phyloP scores from a whole-genome alignment of 768 basidiomycete species.

The Boletus vinaceobasis region DNA sequence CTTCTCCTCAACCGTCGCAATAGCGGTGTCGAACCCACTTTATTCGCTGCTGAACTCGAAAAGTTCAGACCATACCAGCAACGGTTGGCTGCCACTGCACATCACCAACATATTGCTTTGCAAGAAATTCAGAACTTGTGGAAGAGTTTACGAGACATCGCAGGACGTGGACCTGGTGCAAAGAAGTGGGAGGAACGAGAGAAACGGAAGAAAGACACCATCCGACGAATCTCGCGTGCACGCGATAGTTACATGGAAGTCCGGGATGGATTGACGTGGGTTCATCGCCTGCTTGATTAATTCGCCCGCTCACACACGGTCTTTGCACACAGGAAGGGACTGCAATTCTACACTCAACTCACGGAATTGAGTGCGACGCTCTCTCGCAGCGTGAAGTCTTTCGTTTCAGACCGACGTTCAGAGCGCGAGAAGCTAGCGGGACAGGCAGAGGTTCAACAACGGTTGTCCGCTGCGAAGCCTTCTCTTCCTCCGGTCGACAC shows the following conservation, averaged over 20 bases:
- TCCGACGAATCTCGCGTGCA: slow-evolving; percentile 68
- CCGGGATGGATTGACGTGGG: slow-evolving; percentile 77
- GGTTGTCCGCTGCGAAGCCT: slow-evolving; percentile 45
- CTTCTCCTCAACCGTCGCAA: slow-evolving; percentile 89
- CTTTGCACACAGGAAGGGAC: slow-evolving; percentile 61
- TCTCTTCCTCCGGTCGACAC: slow-evolving; percentile 39
- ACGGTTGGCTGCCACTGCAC: slow-evolving; percentile 71
- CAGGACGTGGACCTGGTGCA: slow-evolving; percentile 73
- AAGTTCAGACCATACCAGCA: slow-evolving; percentile 93
- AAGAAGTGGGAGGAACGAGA: slow-evolving; percentile 82
- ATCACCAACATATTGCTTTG: slow-evolving; percentile 69
- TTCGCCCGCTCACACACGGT: slow-evolving; percentile 5
- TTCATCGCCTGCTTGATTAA: slow-evolving; percentile 18
- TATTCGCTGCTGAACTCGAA: slow-evolving; percentile 92
- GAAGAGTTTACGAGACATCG: slow-evolving; percentile 68
- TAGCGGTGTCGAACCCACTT: slow-evolving; percentile 72
- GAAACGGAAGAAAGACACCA: slow-evolving; percentile 70
- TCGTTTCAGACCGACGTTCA: slow-evolving; percentile 55
- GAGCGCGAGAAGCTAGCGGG: slow-evolving; percentile 70
- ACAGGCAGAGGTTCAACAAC: slow-evolving; percentile 70
- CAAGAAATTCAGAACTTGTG: slow-evolving; percentile 75
- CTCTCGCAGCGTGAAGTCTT: slow-evolving; percentile 54
- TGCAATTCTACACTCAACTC: slow-evolving; percentile 86
- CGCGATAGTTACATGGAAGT: slow-evolving; percentile 86
- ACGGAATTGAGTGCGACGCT: slow-evolving; percentile 59